Evolutionary conservation across 2,329 filamentous ascomycete genomes (phyloP), one percentile per base, ranked within the genome.

Genomic region (Arachnopeziza araneosa): DNA sequence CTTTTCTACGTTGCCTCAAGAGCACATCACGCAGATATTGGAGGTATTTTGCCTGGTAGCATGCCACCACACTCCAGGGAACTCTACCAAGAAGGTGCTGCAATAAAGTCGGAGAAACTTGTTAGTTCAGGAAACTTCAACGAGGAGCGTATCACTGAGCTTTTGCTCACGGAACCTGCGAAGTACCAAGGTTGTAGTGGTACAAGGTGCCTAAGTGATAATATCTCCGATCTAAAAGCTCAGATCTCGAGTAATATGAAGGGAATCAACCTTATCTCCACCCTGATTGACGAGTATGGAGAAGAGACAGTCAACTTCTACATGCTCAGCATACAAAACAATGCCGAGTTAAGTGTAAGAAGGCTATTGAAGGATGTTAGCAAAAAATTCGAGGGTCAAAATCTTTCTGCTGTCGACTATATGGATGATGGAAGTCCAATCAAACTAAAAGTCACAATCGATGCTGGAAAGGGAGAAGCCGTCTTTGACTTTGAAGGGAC

Each of bases 351-450:
- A 1, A 88, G 87, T 32, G 91, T 96, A 0, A 83, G 89, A 21
- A 83, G 83, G 55, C 79, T 96, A 5, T 79, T 96, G 26, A 91
- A 88, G 69, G 78, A 83, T 2, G 86, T 93, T n/a, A 81, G 85
- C 68, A 81, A 81, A 63, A 80, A 84, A 24, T 90, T 91, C 66
- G 80, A 85, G 65, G 87, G 87, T 1, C 80, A 84, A 60, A 84
- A 89, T n/a, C 80, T 96, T 0, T 81, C 83, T 8, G 89, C 91
- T 0, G 79, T 87, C 1, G 91, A 96, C 70, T 91, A 87, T 76
- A 95, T 96, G 89, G 91, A 96, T 67, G 91, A 96, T 67, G 91
- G 91, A 24, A 89, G 83, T 10, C 89, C 90, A 0, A 93, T 96
- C 68, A 79, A 82, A 56, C 80, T 96, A 7, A 87, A 85, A 63